Conservation (phyloP, 176 grass and related monocot genomes). For the sorghum (Sorghum bicolor) region DNA sequence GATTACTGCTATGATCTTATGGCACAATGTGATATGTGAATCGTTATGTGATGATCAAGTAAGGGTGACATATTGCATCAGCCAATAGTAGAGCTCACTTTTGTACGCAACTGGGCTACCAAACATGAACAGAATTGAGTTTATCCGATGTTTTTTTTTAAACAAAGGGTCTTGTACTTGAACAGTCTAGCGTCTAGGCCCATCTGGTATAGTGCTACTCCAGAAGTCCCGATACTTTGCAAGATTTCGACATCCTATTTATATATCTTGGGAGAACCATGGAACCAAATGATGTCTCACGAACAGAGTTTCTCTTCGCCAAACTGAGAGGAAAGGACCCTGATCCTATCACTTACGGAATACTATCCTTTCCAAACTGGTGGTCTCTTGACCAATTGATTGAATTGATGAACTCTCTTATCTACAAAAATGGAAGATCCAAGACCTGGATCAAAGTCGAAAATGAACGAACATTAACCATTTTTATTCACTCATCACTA, state of each 20-base stretch:
- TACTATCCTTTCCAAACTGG: not conserved
- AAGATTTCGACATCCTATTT: not conserved
- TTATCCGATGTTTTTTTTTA: not conserved
- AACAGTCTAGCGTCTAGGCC: no score
- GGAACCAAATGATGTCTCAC: not conserved
- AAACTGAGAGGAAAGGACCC: not conserved
- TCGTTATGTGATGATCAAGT: not conserved
- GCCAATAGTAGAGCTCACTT: not conserved
- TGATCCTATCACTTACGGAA: not conserved
- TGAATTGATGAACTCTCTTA: not conserved
- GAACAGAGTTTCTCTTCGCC: not conserved
- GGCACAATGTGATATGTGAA: not conserved
- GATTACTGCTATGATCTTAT: not conserved
- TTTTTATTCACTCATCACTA: slow-evolving; percentile 20
- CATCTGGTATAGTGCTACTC: not conserved
- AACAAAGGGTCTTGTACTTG: not conserved
- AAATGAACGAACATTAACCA: not conserved
- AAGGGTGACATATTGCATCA: not conserved
- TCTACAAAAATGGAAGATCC: not conserved
- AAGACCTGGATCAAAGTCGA: not conserved
- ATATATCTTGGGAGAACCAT: not conserved
- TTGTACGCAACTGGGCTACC: not conserved
- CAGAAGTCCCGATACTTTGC: not conserved
- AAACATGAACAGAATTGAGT: not conserved
- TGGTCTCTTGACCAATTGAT: not conserved